These are phyloP conservation scores for Tritrichomonas musculus DNA, from an alignment of 208 protist species.

Conservation along the genomic window DNA sequence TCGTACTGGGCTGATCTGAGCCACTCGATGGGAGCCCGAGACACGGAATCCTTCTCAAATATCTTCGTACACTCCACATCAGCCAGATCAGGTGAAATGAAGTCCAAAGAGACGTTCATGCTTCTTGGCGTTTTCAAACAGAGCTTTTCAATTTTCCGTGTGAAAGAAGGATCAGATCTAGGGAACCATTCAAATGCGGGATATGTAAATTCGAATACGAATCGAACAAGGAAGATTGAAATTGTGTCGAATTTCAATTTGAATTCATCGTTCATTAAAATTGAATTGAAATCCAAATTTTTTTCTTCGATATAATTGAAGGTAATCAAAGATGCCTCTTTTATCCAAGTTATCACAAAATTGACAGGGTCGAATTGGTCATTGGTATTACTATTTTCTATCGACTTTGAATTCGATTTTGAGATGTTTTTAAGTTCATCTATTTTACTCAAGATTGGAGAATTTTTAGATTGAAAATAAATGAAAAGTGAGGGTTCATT, in stretches of 20 bases:
- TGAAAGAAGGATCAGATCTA: not conserved
- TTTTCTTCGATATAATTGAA: not conserved
- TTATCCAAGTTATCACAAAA: too few relatives aligned
- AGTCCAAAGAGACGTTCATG: not conserved
- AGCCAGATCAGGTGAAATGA: not conserved
- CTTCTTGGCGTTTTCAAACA: not conserved
- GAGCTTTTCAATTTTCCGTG: not conserved
- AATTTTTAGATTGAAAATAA: not conserved
- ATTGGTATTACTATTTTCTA: too few relatives aligned
- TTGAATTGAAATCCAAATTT: not conserved
- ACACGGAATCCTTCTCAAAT: not conserved
- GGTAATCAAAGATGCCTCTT: too few relatives aligned
- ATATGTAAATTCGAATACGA: not conserved
- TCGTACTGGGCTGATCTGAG: not conserved
- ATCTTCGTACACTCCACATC: not conserved
- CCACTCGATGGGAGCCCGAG: not conserved
- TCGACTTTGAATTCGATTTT: too few relatives aligned
- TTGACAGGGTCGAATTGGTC: too few relatives aligned
- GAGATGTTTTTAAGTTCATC: too few relatives aligned
- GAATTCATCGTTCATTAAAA: not conserved
- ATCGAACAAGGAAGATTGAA: not conserved
- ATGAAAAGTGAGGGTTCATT: not conserved
- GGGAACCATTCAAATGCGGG: not conserved
- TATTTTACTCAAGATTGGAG: not conserved
- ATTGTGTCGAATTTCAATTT: not conserved